Conservation (phyloP, 2,329 filamentous ascomycete species). For the Colletotrichum melonis region DNA sequence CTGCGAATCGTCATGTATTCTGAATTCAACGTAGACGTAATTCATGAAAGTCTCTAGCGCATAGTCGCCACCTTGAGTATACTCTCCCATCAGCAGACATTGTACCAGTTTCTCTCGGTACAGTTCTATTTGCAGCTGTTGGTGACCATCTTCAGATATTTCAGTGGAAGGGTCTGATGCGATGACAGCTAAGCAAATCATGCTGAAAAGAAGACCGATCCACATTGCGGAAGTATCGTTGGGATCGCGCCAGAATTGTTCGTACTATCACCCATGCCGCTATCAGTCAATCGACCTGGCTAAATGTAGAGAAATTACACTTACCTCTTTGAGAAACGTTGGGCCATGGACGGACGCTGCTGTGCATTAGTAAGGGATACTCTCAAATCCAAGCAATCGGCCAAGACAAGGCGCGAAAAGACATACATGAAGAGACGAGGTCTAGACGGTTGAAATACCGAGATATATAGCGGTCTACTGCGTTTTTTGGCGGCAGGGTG, state of each 20-base stretch:
- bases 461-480: conserved; percentile 48
- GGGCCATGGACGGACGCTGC: conserved; percentile 45
- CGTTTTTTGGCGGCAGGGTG: conserved; percentile 45
- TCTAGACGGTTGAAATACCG: conserved; percentile 51
- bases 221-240: conserved; percentile 38
- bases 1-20: conserved; percentile 7
- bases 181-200: conserved; percentile 45
- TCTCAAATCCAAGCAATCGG: no score
- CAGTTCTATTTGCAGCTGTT: conserved; percentile 34
- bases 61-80: conserved; percentile 39
- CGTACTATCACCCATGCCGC: conserved; percentile 35
- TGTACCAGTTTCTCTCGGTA: conserved; percentile 42
- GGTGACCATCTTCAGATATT: conserved; percentile 36
- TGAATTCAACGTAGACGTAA: conserved; percentile 31
- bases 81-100: conserved; percentile 45
- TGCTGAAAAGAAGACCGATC: conserved; percentile 46
- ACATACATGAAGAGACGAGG: conserved; percentile 21
- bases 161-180: conserved; percentile 37
- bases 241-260: conserved; percentile 44
- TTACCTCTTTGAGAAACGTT: conserved; percentile 39
- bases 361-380: background rate
- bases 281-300: background rate
- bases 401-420: fast-evolving
- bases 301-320: background rate
- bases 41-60: conserved; percentile 25